Evolutionary conservation across 2,329 filamentous ascomycete species (phyloP).

Genomic region (Alternaria metachromatica): DNA sequence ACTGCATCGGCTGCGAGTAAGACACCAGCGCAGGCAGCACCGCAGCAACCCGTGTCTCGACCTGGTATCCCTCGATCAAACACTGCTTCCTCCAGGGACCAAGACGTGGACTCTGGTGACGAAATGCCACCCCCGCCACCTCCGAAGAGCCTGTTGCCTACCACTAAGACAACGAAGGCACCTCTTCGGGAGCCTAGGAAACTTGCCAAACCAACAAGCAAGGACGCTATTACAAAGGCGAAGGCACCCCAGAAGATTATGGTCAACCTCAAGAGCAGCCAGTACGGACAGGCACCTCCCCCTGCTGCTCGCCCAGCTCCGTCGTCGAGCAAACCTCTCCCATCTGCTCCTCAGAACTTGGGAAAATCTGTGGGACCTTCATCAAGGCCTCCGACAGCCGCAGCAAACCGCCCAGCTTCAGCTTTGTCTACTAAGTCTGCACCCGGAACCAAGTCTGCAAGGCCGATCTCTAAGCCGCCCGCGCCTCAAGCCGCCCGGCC

Average conservation of each 20-base stretch:
- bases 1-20: slow-evolving; percentile 51
- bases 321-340: slow-evolving; percentile 30
- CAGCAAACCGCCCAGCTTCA: slow-evolving; percentile 37
- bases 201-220: slow-evolving; percentile 65
- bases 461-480: slow-evolving; percentile 33
- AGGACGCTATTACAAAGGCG: slow-evolving; percentile 63
- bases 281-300: slow-evolving; percentile 49
- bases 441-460: slow-evolving; percentile 27
- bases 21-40: slow-evolving; percentile 50
- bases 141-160: slow-evolving; percentile 59
- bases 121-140: slow-evolving; percentile 68
- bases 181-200: slow-evolving; percentile 52
- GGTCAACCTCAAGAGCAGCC: slow-evolving; percentile 69
- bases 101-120: slow-evolving; percentile 54
- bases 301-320: slow-evolving; percentile 63
- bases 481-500: slow-evolving; percentile 39
- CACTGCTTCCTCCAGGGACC: slow-evolving; percentile 37
- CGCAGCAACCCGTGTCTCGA: slow-evolving; percentile 38
- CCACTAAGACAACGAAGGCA: slow-evolving; percentile 50
- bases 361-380: slow-evolving; percentile 56
- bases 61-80: slow-evolving; percentile 36
- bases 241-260: slow-evolving; percentile 69
- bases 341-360: slow-evolving; percentile 27
- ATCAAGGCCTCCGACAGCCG: slow-evolving; percentile 57
- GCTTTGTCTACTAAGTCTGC: slow-evolving; percentile 33